Base-by-base conservation (phyloP, 2,329 filamentous ascomycete genomes). In the Penicillium sp. region DNA sequence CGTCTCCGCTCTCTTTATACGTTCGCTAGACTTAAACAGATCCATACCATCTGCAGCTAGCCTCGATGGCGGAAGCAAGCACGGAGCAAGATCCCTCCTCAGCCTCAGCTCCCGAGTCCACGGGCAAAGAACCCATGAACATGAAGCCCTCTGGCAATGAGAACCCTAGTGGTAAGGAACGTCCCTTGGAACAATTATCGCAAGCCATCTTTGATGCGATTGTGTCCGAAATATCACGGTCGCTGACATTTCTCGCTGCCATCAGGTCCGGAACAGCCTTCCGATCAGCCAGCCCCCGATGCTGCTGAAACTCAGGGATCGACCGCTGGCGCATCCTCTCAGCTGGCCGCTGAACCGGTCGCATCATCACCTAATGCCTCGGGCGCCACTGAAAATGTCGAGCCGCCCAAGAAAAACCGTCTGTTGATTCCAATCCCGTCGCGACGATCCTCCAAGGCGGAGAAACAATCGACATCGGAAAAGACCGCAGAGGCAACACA, bases 401-500 rank as follows among this genome's bases (percentile, higher is more conserved):
- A 73, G 37, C 56, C 66, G 24, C 71, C 76, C 10, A 79, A 76
- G 66, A 79, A 78, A 64, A 74, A 75, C 42, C 72, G 74, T 61
- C 70, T 77, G 33, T 69, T 78, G 30, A 67, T 78, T 28, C 75
- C 73, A 44, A 73, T 78, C 40, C 70, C 77, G 22, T 79, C 78
- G 60, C 75, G 76, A 59, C 72, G 75, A 38, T 80, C 78, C 10
- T 76, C 76, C 24, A 76, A 74, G 62, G 67, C 68, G 28, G 78
- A 78, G 54, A 75, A 75, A 58, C 72, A 75, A 58, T 72, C 74
- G 40, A 69, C 68, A 0, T 62, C 72, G n/a, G 73, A 76, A n/a
- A 72, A 69, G 53, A 68, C 72, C 12, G 73, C 73, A 54, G 76
- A 79, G 35, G 62, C 65, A n/a, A 63, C 68, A 38, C 68, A 73